phyloP scores from a whole-genome alignment of 2,329 filamentous ascomycete genomes.

The Paecilomyces sp. region DNA sequence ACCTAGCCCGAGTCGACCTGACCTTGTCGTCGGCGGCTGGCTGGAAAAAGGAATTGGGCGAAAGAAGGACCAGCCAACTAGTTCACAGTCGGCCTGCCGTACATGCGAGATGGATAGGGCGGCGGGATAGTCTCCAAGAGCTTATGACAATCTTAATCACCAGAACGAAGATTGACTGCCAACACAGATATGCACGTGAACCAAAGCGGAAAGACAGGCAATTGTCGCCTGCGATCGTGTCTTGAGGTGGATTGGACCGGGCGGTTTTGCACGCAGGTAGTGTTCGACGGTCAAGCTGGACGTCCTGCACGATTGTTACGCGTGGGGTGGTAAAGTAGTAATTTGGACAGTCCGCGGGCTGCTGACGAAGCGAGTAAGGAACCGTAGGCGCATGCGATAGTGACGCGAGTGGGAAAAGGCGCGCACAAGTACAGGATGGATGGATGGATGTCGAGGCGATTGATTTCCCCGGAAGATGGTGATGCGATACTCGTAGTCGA shows the following conservation, averaged over 20 bases:
- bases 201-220: conserved; percentile 10
- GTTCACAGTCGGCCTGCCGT: conserved; percentile 1
- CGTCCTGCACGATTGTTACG: conserved; percentile 1
- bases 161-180: conserved; percentile 3
- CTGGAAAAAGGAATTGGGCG: conserved; percentile 1
- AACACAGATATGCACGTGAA: conserved; percentile 10
- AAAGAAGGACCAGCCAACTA: background rate
- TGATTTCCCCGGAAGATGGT: no score
- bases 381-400: background rate
- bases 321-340: conserved; percentile 1
- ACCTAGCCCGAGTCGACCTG: conserved; percentile 1
- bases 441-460: background rate
- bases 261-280: background rate
- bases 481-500: no score
- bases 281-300: background rate
- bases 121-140: background rate
- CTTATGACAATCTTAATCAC: background rate
- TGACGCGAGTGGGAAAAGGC: background rate
- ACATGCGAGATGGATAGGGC: background rate
- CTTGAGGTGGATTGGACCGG: background rate
- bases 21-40: background rate
- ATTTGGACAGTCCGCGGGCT: background rate
- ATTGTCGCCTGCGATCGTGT: conserved; percentile 6
- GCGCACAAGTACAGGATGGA: background rate
- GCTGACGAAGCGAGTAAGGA: background rate